Base-by-base conservation (phyloP, 805 yeast genomes). In the Starmerella powellii region DNA sequence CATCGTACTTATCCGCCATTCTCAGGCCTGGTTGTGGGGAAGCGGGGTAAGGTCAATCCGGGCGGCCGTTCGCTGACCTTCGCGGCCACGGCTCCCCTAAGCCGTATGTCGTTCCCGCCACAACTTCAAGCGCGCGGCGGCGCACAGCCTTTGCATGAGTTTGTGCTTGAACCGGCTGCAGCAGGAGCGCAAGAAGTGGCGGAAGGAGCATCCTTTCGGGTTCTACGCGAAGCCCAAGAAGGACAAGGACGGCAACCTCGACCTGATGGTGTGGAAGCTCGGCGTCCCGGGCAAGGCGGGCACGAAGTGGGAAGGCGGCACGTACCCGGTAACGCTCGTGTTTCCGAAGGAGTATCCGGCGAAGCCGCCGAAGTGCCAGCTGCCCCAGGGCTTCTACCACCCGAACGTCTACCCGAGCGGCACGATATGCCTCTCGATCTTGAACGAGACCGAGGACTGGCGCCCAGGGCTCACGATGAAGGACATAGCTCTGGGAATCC, bases 351-450 rank as follows among this genome's bases (percentile, higher is more conserved):
- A 88, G 47, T 91, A 85, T 58, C 98, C 98, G 2, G 80, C 95
- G 6, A 88, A 88, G 60, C 98, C 98, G 1, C 97, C 97, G 32
- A 86, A 85, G 56, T 86, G 94, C 44, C 76, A 73, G 63, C 86
- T 91, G 52, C 94, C 95, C 2, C 73, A 78, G 2, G 83, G 81
- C 0, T 91, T 91, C 56, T 91, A 86, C 64, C 99, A 91, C 62
- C 99, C 99, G 11, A 91, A 91, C 56, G 88, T 91, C 8, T 91
- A 91, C 56, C 99, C 99, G 1, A 82, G 94, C 42, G 99, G 99
- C 1, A 91, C 97, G 1, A 79, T 91, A 29, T 91, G 99, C 63
- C 71, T 91, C 36, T 79, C 93, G 40, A 87, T 91, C 41, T 68
- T 91, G 57, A 91, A 91, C 61, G 98, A 91, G 60, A 86, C 80